A percentile compares a stretch with the other conserved stretches of the same genome.
Evolutionary conservation across 768 basidiomycete genomes (phyloP).

Genomic region (Termitomyces sp.): DNA sequence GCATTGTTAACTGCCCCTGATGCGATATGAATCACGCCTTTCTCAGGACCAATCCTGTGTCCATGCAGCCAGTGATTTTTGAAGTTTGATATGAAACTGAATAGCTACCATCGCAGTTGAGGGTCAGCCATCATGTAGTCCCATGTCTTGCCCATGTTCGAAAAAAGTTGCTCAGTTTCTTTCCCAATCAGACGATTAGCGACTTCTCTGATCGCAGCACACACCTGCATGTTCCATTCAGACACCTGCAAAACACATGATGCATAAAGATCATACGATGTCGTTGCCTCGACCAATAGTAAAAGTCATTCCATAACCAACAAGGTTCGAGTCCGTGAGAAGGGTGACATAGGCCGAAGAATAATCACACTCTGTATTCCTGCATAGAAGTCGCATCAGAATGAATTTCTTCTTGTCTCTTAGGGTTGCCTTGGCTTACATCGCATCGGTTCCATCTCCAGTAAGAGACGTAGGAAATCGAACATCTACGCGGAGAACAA

Average conservation of each 20-base stretch:
- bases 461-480: slow-evolving; percentile 89
- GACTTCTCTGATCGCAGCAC: slow-evolving; percentile 73
- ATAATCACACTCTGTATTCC: slow-evolving; percentile 96
- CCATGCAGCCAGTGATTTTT: neutral
- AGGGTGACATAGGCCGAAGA: slow-evolving; percentile 88
- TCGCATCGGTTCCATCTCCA: slow-evolving; percentile 92
- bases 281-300: slow-evolving; percentile 95
- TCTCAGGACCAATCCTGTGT: slow-evolving; percentile 85
- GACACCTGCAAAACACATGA: neutral
- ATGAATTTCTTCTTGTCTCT: neutral
- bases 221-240: slow-evolving; percentile 46
- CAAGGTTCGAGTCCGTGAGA: slow-evolving; percentile 66
- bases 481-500: slow-evolving; percentile 50
- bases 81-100: neutral
- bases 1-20: slow-evolving; percentile 89
- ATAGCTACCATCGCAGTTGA: slow-evolving; percentile 76
- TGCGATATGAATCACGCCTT: slow-evolving; percentile 92
- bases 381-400: slow-evolving; percentile 19
- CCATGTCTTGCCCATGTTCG: slow-evolving; percentile 90
- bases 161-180: slow-evolving; percentile 76
- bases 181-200: slow-evolving; percentile 80
- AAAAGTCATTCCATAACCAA: slow-evolving; percentile 93
- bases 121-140: slow-evolving; percentile 83
- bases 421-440: slow-evolving; percentile 39
- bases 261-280: slow-evolving; percentile 47